These are phyloP conservation scores for Geotrichum carabidarum DNA, from an alignment of 1,139 yeast genomes.

Conservation along the genomic window DNA sequence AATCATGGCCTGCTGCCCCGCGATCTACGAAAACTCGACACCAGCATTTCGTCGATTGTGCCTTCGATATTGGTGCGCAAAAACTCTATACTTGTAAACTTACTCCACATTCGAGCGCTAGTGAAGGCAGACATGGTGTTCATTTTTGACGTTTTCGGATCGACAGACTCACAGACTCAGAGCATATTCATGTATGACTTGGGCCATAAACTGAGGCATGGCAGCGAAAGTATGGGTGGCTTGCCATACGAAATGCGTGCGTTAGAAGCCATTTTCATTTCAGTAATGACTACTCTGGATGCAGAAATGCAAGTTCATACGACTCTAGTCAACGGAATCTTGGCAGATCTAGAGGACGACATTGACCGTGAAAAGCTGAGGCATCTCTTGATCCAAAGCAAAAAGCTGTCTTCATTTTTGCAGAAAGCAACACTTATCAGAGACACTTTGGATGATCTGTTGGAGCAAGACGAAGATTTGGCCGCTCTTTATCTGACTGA, in stretches of 20 bases:
- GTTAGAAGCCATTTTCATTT: constrained; percentile 80
- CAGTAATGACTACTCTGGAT: constrained; percentile 76
- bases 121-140: constrained; percentile 75
- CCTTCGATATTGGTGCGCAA: constrained; percentile 81
- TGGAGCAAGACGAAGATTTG: constrained; percentile 89
- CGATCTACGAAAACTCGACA: constrained; percentile 81
- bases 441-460: constrained; percentile 76
- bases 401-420: constrained; percentile 70
- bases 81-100: constrained; percentile 70
- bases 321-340: constrained; percentile 64
- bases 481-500: constrained; percentile 76
- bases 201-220: constrained; percentile 62
- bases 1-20: constrained; percentile 76
- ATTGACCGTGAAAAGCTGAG: constrained; percentile 80
- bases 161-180: constrained; percentile 55
- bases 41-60: constrained; percentile 80
- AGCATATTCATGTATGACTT: constrained; percentile 83
- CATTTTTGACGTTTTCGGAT: constrained; percentile 72
- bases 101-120: constrained; percentile 81
- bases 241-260: constrained; percentile 78
- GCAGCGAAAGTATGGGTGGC: constrained; percentile 33
- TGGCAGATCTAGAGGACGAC: constrained; percentile 77
- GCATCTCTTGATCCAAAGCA: constrained; percentile 73
- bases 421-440: constrained; percentile 81
- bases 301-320: constrained; percentile 78